Conservation (phyloP, 2,329 filamentous ascomycete genomes). For the Ascochyta pisi region DNA sequence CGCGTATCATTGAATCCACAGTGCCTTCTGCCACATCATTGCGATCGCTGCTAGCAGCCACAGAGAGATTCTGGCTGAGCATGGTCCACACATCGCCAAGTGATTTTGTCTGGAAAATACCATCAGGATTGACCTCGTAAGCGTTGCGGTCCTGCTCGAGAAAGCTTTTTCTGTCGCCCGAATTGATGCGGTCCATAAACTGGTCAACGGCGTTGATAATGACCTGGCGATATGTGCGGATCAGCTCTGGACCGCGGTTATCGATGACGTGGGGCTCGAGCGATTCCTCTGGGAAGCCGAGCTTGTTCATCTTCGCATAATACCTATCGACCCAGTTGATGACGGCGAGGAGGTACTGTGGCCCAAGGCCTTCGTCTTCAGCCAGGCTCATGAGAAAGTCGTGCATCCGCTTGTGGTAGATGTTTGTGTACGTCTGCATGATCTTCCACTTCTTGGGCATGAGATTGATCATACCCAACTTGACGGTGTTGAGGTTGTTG, state of each 20-base stretch:
- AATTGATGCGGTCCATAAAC: conserved; percentile 95
- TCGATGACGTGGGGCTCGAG: conserved; percentile 87
- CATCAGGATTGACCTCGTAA: conserved; percentile 77
- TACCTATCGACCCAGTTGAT: conserved; percentile 96
- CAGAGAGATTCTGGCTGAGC: conserved; percentile 89
- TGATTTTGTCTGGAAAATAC: conserved; percentile 90
- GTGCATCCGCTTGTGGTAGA: conserved; percentile 95
- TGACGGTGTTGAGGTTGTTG: conserved; percentile 94
- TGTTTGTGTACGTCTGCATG: conserved; percentile 84
- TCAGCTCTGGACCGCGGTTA: conserved; percentile 85
- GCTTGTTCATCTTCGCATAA: conserved; percentile 91
- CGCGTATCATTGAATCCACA: conserved; percentile 92
- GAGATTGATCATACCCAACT: conserved; percentile 86
- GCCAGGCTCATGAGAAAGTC: conserved; percentile 85
- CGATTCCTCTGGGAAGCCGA: conserved; percentile 79
- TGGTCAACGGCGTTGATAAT: conserved; percentile 96
- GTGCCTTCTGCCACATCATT: conserved; percentile 93
- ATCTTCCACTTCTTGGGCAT: conserved; percentile 99
- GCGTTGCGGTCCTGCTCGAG: conserved; percentile 78
- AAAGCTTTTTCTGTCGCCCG: conserved; percentile 82
- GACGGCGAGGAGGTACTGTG: conserved; percentile 87
- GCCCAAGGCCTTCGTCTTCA: conserved; percentile 82
- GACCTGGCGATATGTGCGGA: conserved; percentile 91
- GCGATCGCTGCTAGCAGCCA: conserved; percentile 83
- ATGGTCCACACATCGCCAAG: conserved; percentile 96